phyloP scores from a whole-genome alignment of 768 basidiomycete species.

The Mycena metata region DNA sequence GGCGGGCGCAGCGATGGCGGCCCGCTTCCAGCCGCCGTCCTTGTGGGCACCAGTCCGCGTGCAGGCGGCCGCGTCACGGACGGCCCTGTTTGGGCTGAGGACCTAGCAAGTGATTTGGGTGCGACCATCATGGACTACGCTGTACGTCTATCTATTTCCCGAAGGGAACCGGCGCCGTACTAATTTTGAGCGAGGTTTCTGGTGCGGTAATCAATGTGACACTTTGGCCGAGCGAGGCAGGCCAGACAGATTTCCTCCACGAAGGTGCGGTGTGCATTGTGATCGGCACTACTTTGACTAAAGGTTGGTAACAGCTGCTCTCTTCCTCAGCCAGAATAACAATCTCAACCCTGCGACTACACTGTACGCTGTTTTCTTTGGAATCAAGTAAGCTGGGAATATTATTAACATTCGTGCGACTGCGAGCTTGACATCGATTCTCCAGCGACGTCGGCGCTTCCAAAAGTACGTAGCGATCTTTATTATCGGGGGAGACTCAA shows the following conservation, averaged over 20 bases:
- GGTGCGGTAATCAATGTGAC: too few species aligned
- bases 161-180: too few species aligned
- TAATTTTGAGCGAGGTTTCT: too few species aligned
- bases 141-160: too few species aligned
- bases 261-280: too few species aligned
- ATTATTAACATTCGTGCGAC: too few species aligned
- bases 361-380: background rate
- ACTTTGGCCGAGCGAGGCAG: too few species aligned
- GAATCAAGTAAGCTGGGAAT: background rate
- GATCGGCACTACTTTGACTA: too few species aligned
- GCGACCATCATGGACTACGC: too few species aligned
- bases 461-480: background rate
- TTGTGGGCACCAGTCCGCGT: background rate
- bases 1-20: background rate
- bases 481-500: background rate
- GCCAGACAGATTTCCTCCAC: too few species aligned
- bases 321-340: background rate
- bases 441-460: background rate
- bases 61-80: conserved; percentile 1
- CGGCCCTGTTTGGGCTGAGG: background rate
- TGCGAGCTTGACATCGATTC: background rate
- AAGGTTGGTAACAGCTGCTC: too few species aligned
- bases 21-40: background rate
- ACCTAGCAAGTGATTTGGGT: too few species aligned
- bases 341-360: background rate